Evolutionary conservation across 75 land plant species (phyloP), one percentile per base, ranked within the genome.

Genomic region (Chamaecyparis obtusa): DNA sequence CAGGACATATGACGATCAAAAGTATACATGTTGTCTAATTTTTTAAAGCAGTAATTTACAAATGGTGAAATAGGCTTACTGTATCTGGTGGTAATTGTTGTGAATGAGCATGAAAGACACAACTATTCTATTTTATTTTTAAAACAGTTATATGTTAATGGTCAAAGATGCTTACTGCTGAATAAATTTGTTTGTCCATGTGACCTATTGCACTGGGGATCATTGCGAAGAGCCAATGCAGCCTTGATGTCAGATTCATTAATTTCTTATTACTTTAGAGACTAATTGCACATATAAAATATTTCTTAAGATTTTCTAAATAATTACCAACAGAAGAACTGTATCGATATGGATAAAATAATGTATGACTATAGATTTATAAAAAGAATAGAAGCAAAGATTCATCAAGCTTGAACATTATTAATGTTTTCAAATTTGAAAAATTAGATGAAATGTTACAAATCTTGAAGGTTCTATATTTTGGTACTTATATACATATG

Each of bases 141-240:
- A 4, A 37, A 30, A 2, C 9, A 84, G 39, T 77, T 60, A 35
- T 44, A 15, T 86, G 75, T 76, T 30, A 43, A n/a, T 6, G 44
- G 55, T 49, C 67, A 79, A 39, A 49, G 37, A 35, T 35, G 84
- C 99, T 94, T 91, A 98, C 99, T 95, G 99, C 30, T 99, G 92
- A 84, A 98, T 97, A 84, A 90, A 97, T n/a, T 98, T 93, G 83
- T 98, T 91, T 76, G 95, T 97, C 99, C 99, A 98, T 43, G 99
- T 94, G 85, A n/a, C n/a, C 99, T 97, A 83, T 98, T 98, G 87
- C 96, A 95, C 85, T 94, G 94, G 87, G 99, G 99, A 86, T 97
- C 99, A 88, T 95, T 98, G 24, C 85, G 86, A 85, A 95, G 93
- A 56, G 99, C 99, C 93, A 95, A 93, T 41, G 99, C 97, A 87